Evolutionary conservation across 2,329 filamentous ascomycete species (phyloP).

Genomic region (Ilyonectria robusta): DNA sequence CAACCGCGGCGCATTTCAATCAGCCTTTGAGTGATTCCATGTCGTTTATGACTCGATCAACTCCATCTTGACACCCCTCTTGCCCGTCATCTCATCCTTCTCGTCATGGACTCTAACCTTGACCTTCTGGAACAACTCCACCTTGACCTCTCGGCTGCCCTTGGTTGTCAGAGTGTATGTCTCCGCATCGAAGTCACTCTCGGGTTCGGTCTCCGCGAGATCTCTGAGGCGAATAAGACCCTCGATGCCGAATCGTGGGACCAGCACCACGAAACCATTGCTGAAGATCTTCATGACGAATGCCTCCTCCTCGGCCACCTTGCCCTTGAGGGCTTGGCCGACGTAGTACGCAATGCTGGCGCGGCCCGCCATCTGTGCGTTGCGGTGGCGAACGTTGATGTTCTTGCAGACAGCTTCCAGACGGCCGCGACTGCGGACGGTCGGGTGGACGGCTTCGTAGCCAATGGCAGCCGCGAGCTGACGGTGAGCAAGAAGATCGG

Average conservation of each 20-base stretch:
- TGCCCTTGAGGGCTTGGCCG: constrained; percentile 90
- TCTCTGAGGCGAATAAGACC: constrained; percentile 89
- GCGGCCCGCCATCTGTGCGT: constrained; percentile 94
- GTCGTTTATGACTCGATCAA: constrained; percentile 59
- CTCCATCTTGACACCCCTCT: constrained; percentile 89
- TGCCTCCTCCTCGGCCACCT: constrained; percentile 84
- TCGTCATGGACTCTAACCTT: constrained; percentile 90
- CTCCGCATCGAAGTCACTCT: constrained; percentile 87
- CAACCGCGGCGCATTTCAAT: constrained; percentile 24
- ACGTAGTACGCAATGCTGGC: constrained; percentile 98
- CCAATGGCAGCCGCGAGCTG: constrained; percentile 96
- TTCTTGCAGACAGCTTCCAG: constrained; percentile 97
- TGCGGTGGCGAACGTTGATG: constrained; percentile 97
- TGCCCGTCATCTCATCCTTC: constrained; percentile 95
- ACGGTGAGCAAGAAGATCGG: constrained; percentile 93
- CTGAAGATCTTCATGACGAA: constrained; percentile 98
- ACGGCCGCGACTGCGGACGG: constrained; percentile 84
- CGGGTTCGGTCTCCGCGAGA: constrained; percentile 82
- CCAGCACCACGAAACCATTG: constrained; percentile 97
- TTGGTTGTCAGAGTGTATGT: constrained; percentile 80
- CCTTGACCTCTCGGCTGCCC: constrained; percentile 68
- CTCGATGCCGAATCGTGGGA: constrained; percentile 96
- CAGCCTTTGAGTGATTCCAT: constrained; percentile 1
- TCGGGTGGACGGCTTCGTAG: constrained; percentile 88
- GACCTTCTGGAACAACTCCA: constrained; percentile 95